Conservation (phyloP, 305 asterid genomes). For the Plantago lanceolata region DNA sequence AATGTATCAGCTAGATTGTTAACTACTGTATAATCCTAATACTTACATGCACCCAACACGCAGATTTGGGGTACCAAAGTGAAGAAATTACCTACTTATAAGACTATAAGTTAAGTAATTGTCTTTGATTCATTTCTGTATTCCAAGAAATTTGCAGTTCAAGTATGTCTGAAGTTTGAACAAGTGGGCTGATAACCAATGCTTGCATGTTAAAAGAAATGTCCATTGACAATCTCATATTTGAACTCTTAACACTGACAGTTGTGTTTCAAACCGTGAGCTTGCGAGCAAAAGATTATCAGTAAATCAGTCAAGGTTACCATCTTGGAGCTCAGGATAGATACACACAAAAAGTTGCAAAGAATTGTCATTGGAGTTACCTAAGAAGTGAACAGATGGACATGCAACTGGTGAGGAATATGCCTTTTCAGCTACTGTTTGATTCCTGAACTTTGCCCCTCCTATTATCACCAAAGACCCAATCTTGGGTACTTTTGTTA, state of each 20-base stretch:
- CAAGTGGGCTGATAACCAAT: not conserved
- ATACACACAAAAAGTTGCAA: not conserved
- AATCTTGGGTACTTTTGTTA: slow-evolving; percentile 66
- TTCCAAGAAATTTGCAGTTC: slow-evolving; percentile 1
- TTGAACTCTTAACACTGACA: too few species aligned
- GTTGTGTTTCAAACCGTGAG: too few species aligned
- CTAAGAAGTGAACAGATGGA: slow-evolving; percentile 87
- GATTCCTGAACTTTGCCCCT: slow-evolving; percentile 65
- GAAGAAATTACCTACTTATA: too few species aligned
- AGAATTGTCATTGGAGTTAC: slow-evolving; percentile 26
- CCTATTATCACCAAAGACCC: slow-evolving; percentile 64
- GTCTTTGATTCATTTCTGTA: not conserved
- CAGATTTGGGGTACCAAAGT: too few species aligned
- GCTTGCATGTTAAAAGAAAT: too few species aligned
- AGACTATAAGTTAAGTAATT: too few species aligned
- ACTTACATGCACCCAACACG: slow-evolving; percentile 2
- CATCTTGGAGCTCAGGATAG: not conserved
- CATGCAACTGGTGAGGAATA: slow-evolving; percentile 54
- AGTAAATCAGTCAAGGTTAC: slow-evolving; percentile 7
- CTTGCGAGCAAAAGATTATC: not conserved
- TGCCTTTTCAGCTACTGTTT: slow-evolving; percentile 54
- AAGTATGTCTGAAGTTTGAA: not conserved
- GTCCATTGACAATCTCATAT: too few species aligned
- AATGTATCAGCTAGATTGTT: not conserved
- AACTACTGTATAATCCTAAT: not conserved